phyloP scores from a whole-genome alignment of 1,284 basidiomycete species.

The Ceratobasidium sp. region DNA sequence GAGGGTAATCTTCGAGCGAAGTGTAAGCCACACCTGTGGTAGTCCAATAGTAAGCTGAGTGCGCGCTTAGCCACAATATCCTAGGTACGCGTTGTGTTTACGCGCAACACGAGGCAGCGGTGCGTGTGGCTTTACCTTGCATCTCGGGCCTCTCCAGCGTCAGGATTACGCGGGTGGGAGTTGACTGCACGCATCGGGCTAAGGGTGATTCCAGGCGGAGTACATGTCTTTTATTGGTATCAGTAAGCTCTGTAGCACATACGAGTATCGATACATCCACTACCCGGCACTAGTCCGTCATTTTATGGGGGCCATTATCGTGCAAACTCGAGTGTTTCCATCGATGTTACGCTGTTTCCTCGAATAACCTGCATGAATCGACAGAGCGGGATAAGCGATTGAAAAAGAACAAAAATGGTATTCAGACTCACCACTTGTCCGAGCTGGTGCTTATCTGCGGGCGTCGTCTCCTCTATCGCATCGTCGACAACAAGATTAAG shows the following conservation, averaged over 20 bases:
- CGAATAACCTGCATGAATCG: conserved; percentile 80
- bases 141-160: neutral
- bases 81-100: conserved; percentile 21
- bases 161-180: neutral
- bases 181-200: neutral
- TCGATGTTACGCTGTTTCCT: conserved; percentile 93
- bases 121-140: neutral
- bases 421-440: conserved; percentile 84
- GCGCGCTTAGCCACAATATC: conserved; percentile 25
- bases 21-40: conserved; percentile 3
- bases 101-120: conserved; percentile 27
- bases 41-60: neutral
- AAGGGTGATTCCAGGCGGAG: neutral
- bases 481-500: conserved; percentile 98
- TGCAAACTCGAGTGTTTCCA: conserved; percentile 80
- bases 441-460: conserved; percentile 89
- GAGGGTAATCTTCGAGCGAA: too few species aligned
- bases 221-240: conserved; percentile 43
- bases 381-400: neutral
- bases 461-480: conserved; percentile 90
- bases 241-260: conserved; percentile 23
- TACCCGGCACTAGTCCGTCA: neutral
- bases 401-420: conserved; percentile 16
- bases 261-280: conserved; percentile 34
- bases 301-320: conserved; percentile 10